phyloP scores from a whole-genome alignment of 2,329 filamentous ascomycete genomes.

The Epichloe gansuensis region DNA sequence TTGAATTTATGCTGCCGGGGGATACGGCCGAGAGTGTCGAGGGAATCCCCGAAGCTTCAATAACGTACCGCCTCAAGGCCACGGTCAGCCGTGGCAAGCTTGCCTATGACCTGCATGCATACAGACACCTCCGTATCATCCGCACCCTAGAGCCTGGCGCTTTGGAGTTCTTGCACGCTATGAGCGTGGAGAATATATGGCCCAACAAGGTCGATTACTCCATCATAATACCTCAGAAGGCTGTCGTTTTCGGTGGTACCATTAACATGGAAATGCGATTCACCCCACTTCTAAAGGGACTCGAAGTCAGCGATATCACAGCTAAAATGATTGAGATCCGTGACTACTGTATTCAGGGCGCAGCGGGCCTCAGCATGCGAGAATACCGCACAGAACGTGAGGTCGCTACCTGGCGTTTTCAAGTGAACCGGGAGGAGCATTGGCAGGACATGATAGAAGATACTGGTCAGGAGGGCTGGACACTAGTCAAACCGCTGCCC shows the following conservation, averaged over 20 bases:
- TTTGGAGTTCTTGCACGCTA: conserved; percentile 69
- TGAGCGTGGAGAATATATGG: conserved; percentile 97
- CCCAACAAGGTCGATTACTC: conserved; percentile 96
- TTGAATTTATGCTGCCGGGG: conserved; percentile 61
- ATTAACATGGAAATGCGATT: conserved; percentile 78
- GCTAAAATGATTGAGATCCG: conserved; percentile 70
- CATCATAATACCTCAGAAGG: conserved; percentile 85
- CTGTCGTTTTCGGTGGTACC: conserved; percentile 81
- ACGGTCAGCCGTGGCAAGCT: conserved; percentile 79
- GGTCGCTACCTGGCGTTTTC: conserved; percentile 46
- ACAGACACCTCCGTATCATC: conserved; percentile 66
- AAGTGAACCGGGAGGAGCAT: conserved; percentile 44
- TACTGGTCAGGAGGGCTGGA: conserved; percentile 52
- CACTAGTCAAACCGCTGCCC: conserved; percentile 47
- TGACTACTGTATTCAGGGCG: conserved; percentile 45
- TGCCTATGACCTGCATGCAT: conserved; percentile 70
- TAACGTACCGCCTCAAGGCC: conserved; percentile 85
- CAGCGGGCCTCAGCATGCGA: conserved; percentile 32
- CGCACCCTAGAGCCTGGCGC: conserved; percentile 64
- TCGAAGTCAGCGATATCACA: conserved; percentile 71
- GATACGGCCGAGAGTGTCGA: conserved; percentile 77
- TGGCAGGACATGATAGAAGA: conserved; percentile 59
- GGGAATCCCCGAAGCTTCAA: conserved; percentile 71
- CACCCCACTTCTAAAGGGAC: conserved; percentile 76
- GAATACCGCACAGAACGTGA: conserved; percentile 52